A percentile compares a stretch with the other conserved stretches of the same genome.
Evolutionary conservation across 805 yeast genomes (phyloP).

Genomic region (Nadsonia fulvescens): DNA sequence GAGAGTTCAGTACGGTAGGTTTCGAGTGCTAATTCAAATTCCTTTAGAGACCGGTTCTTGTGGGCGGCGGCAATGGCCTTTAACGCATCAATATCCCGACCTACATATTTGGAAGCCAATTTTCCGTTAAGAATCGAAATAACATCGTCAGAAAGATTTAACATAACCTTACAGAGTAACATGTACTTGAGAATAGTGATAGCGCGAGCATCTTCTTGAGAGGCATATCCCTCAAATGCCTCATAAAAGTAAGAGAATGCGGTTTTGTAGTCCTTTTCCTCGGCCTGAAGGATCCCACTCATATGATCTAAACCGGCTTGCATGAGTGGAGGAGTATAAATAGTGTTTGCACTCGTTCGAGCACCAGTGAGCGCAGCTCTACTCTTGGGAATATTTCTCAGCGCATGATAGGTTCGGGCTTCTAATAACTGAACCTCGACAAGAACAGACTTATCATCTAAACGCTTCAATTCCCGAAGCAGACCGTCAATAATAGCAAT

Average conservation of each 20-base stretch:
- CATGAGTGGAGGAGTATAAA: constrained; percentile 81
- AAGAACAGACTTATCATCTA: constrained; percentile 87
- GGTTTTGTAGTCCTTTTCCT: constrained; percentile 90
- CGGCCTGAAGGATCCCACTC: constrained; percentile 91
- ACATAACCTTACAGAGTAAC: constrained; percentile 86
- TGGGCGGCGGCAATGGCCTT: constrained; percentile 82
- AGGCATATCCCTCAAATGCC: constrained; percentile 78
- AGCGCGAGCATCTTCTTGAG: constrained; percentile 32
- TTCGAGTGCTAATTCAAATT: constrained; percentile 69
- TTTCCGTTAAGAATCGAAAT: constrained; percentile 63
- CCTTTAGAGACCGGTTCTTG: constrained; percentile 73
- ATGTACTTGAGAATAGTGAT: constrained; percentile 76
- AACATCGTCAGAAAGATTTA: constrained; percentile 71
- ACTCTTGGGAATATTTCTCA: constrained; percentile 79
- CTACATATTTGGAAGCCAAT: constrained; percentile 52
- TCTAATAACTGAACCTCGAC: constrained; percentile 92
- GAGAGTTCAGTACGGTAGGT: constrained; percentile 55
- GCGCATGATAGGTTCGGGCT: constrained; percentile 74
- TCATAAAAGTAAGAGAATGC: constrained; percentile 92
- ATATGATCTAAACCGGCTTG: constrained; percentile 92
- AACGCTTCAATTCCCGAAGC: constrained; percentile 70
- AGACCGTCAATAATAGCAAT: constrained; percentile 52
- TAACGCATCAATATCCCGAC: constrained; percentile 88
- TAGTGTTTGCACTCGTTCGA: constrained; percentile 91
- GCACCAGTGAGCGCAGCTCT: constrained; percentile 88